These are phyloP conservation scores for Mycotypha africana DNA, from an alignment of 371 early-diverging fungal species.

Conservation along the genomic window DNA sequence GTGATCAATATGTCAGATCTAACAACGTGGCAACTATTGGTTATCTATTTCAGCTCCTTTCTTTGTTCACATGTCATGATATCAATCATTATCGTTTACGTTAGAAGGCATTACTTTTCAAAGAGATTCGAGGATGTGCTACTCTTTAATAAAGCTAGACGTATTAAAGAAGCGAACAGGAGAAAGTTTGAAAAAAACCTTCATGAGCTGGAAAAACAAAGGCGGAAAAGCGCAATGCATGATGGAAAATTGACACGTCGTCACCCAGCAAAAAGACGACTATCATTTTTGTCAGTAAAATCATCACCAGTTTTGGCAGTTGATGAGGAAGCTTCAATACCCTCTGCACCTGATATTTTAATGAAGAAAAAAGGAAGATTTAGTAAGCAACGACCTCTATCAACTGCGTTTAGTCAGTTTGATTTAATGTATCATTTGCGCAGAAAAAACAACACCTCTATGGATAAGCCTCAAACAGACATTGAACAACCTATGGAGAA, in stretches of 20 bases:
- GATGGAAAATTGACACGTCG: not conserved
- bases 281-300: slow-evolving; percentile 17
- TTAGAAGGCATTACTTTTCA: slow-evolving; percentile 37
- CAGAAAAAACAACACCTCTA: slow-evolving; percentile 1
- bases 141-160: slow-evolving; percentile 28
- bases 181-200: slow-evolving; percentile 21
- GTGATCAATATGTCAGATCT: slow-evolving; percentile 23
- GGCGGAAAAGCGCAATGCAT: slow-evolving; percentile 2
- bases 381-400: no score
- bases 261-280: slow-evolving; percentile 2
- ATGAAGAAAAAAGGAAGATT: no score
- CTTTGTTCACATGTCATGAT: slow-evolving; percentile 31
- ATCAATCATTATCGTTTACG: slow-evolving; percentile 26
- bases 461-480: no score
- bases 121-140: slow-evolving; percentile 45
- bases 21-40: slow-evolving; percentile 17
- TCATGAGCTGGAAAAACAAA: slow-evolving; percentile 8
- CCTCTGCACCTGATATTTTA: not conserved
- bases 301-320: slow-evolving; percentile 3
- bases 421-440: slow-evolving; percentile 6
- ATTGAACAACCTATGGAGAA: not conserved
- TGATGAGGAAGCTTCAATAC: not conserved
- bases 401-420: not conserved
- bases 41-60: slow-evolving; percentile 23
- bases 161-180: slow-evolving; percentile 24